Base-by-base conservation (phyloP, 352 stramenopile species). In the Pythium chondricola region DNA sequence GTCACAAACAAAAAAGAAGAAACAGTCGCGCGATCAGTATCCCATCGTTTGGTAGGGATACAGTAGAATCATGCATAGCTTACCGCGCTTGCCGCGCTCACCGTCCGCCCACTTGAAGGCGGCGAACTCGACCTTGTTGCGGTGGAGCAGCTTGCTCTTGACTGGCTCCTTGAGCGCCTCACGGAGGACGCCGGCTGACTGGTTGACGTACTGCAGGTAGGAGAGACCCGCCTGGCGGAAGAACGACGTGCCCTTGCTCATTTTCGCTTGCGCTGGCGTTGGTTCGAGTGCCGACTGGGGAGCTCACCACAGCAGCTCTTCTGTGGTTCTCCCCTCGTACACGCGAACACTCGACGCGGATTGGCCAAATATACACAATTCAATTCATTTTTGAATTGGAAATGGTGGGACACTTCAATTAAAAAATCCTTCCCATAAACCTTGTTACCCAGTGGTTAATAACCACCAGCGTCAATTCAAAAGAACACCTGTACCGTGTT, bases 131-230 rank as follows among this genome's bases (percentile, higher is more conserved):
- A 93, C 74, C 47, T 87, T 72, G 45, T 72, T 84, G 44, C 82
- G 79, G 33, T 72, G 50, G 30, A 74, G 36, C 43, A 91, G 53
- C 50, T 82, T 91, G 75, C 71, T 90, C 74, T 93, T 93, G 45
- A 90, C 58, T n/a, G 82, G 82, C 59, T 93, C 82, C 76, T 93
- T 93, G 38, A 90, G 65, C 40, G 75, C 59, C 52, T 80, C 71
- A 21, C 82, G 82, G 37, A 93, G 63, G 44, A 90, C 69, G 50
- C 43, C 49, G 27, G 82, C 82, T 58, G 74, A 88, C 70, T 89
- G 76, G 76, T 93, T 93, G 43, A 85, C 71, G 71, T 93, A 93
- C 72, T 91, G 79, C 56, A 93, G 70, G 72, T 93, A 93, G 48
- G 82, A 93, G 53, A 91, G 63, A 47, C 82, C 82, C 32, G 79